Base-by-base conservation (phyloP, 306 rosid genomes). In the Trifolium repens region DNA sequence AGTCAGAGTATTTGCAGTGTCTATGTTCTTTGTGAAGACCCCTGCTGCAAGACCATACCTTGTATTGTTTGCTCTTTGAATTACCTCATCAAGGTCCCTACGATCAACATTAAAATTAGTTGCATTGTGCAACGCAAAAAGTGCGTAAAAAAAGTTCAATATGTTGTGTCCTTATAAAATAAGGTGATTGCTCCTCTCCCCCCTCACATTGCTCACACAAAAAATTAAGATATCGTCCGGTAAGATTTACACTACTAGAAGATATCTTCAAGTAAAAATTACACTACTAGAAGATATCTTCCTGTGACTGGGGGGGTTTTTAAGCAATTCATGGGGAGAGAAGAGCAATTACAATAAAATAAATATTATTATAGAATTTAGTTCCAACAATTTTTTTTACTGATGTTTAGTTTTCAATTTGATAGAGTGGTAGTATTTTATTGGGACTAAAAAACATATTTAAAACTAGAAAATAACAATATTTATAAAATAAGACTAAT, bases 31-130 rank as follows among this genome's bases (percentile, higher is more conserved):
- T 9, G 99, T 94, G 54, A 92, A 89, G 4, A 94, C 80, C 52
- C 99, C 97, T 4, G 97, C 97, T 32, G 96, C 99, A 47, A 94
- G 97, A 47, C 99, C 97, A 42, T 87, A 94, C 9, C 39, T 85
- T 7, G 88, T 64, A 15, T 81, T 75, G 58, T 94, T 94, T 9
- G 97, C 92, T 84, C 96, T 90, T 59, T 62, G 79, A 62, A 92
- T 67, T 79, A 92, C 99, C 71, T 92, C 99, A 12, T 78, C 87
- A 35, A 85, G 82, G 47, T 89, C 87, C 86, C 97, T 92, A 76
- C 42, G 71, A 75, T 75, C 70, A 57, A 73, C 72, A 42, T 32
- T 54, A 67, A 66, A 3, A 78, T 82, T 55, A 75, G 30, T 67
- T 26, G 0, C 47, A 42, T 67, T 9, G 1, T 47, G 30, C 67